Percentiles rank a stretch among this genome's conserved stretches.
phyloP scores from a whole-genome alignment of 371 early-diverging fungal genomes.

The Mucor racemosus region DNA sequence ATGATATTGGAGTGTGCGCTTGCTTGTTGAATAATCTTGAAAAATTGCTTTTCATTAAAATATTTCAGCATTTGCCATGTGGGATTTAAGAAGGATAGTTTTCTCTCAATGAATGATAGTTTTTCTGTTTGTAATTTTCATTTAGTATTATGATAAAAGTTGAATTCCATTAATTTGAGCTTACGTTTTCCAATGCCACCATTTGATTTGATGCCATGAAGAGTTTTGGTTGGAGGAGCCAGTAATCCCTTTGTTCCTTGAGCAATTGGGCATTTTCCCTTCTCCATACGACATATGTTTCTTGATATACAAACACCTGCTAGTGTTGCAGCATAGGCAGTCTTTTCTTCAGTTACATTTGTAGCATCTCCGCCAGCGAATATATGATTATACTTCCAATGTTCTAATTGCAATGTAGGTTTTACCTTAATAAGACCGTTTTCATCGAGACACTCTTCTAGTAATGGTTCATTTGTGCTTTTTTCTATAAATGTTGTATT shows the following conservation, averaged over 20 bases:
- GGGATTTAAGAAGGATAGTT: conserved; percentile 37
- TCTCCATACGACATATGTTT: conserved; percentile 53
- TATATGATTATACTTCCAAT: conserved; percentile 61
- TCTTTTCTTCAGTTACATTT: conserved; percentile 64
- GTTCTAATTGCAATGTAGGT: conserved; percentile 66
- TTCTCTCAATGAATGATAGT: conserved; percentile 29
- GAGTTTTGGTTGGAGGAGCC: conserved; percentile 40
- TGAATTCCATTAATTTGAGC: background rate
- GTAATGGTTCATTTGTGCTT: conserved; percentile 21
- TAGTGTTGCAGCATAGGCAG: conserved; percentile 63
- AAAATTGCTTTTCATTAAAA: conserved; percentile 43
- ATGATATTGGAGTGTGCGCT: conserved; percentile 18
- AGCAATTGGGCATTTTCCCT: conserved; percentile 45
- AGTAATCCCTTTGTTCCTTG: conserved; percentile 49
- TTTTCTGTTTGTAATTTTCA: conserved; percentile 18
- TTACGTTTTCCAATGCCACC: conserved; percentile 56
- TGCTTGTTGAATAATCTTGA: conserved; percentile 36
- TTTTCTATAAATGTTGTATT: conserved; percentile 35
- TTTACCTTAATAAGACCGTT: conserved; percentile 56
- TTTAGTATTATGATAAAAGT: background rate
- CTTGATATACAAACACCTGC: conserved; percentile 57
- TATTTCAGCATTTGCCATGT: conserved; percentile 42
- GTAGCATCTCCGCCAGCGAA: conserved; percentile 75
- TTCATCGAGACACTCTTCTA: conserved; percentile 40
- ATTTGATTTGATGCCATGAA: conserved; percentile 46